Conservation (phyloP, 805 yeast species). For the Nakazawaea ernobii region DNA sequence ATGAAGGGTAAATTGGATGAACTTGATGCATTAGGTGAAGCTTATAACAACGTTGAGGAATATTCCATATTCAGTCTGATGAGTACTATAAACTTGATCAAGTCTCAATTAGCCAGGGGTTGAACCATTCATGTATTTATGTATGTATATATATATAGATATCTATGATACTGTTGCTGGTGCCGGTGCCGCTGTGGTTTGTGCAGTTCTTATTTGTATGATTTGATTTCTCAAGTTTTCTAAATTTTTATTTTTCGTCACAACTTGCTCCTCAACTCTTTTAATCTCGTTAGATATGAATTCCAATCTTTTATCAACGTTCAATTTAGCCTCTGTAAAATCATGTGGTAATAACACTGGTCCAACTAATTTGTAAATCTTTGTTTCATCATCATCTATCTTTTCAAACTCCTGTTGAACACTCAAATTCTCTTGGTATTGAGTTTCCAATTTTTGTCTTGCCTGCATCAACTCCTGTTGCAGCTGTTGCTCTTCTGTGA, state of each 20-base stretch:
- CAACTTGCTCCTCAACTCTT: slow-evolving; percentile 69
- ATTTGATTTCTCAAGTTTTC: slow-evolving; percentile 56
- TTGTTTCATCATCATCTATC: slow-evolving; percentile 43
- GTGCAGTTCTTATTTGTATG: slow-evolving; percentile 37
- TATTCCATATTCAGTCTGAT: slow-evolving; percentile 70
- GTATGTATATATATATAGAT: too few relatives aligned
- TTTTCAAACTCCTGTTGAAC: slow-evolving; percentile 74
- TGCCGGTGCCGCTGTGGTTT: slow-evolving; percentile 36
- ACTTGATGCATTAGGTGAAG: slow-evolving; percentile 49
- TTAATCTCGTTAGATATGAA: slow-evolving; percentile 76
- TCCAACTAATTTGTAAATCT: slow-evolving; percentile 85
- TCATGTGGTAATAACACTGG: slow-evolving; percentile 92
- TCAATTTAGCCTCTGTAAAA: slow-evolving; percentile 69
- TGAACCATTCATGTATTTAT: too few relatives aligned
- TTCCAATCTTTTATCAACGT: slow-evolving; percentile 85
- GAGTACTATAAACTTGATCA: slow-evolving; percentile 59
- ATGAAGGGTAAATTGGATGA: slow-evolving; percentile 54
- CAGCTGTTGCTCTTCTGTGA: slow-evolving; percentile 21
- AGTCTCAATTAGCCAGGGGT: slow-evolving; percentile 64
- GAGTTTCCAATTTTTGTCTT: slow-evolving; percentile 88
- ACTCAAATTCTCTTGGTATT: slow-evolving; percentile 87
- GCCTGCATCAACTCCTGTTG: slow-evolving; percentile 52
- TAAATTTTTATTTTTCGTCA: slow-evolving; percentile 45
- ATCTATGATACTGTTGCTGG: neutral
- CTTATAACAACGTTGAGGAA: slow-evolving; percentile 64